Base-by-base conservation (phyloP, 148 eudicot genomes). In the Tetragonia tetragonoides region DNA sequence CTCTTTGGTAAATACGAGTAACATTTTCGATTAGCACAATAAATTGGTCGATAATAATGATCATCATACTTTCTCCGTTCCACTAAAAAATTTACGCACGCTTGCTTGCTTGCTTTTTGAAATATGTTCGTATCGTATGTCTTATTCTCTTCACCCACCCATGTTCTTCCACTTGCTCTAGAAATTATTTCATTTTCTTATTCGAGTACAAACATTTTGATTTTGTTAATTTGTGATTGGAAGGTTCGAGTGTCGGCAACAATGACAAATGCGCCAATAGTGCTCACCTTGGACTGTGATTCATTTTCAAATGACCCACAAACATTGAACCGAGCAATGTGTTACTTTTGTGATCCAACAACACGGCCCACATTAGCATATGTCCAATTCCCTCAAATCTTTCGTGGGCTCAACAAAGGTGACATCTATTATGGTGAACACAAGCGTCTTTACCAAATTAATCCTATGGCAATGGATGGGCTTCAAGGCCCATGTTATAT, bases 221-320 rank as follows among this genome's bases (percentile, higher is more conserved):
- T 28, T 28, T 28, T 0, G 0, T 28, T 28, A 28, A 1, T 28
- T 28, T 28, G 34, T 73, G 23, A 3, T 40, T 21, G 41, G 73
- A 53, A 91, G 93, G 84, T 94, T 65, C 98, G 98, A 64, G 97
- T 90, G 28, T 94, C 98, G 37, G 91, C 87, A 18, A 59, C 72
- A 10, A 84, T 94, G 90, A 89, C 93, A 71, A 94, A 92, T 83
- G 95, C 97, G 2, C 97, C 98, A 3, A 77, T 94, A 34, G 57
- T 94, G 15, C 75, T 94, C 57, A 87, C 89, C 28, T 70, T 92
- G 65, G 98, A 94, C 46, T 94, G 98, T 53, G 98, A 94, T 79
- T 88, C 85, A 83, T 85, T 82, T 69, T 94, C 98, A 0, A 94
- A 92, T 6, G 97, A 94, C 78, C 95, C 97, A 39, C 67, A 64